phyloP scores from a whole-genome alignment of 345 rosid genomes.

The Salix udensis region DNA sequence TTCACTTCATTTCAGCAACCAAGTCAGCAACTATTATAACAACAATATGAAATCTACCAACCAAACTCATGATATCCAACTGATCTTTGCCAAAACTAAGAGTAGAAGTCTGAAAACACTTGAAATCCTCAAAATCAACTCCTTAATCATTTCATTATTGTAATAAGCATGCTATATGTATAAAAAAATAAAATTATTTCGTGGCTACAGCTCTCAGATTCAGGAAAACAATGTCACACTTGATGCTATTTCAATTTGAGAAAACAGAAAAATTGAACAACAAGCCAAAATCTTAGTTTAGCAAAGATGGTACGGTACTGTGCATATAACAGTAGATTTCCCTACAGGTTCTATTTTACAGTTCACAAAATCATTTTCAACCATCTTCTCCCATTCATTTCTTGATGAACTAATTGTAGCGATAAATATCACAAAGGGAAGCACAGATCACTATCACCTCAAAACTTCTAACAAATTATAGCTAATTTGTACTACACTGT shows the following conservation, averaged over 20 bases:
- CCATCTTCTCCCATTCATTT: neutral
- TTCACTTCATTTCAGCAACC: neutral
- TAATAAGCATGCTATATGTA: neutral
- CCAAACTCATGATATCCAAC: conserved; percentile 41
- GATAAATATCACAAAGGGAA: neutral
- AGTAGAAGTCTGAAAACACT: conserved; percentile 67
- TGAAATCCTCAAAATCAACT: conserved; percentile 58
- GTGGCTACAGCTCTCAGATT: neutral
- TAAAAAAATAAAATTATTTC: neutral
- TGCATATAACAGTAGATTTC: neutral
- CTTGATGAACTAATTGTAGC: neutral
- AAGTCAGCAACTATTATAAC: neutral
- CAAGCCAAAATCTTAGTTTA: neutral
- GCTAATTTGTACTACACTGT: neutral
- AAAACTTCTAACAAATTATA: neutral
- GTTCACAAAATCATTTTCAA: neutral
- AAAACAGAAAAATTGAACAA: neutral
- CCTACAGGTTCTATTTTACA: neutral
- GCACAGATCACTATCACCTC: neutral
- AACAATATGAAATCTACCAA: neutral
- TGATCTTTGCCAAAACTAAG: conserved; percentile 90
- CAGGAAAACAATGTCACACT: neutral
- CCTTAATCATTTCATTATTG: conserved; percentile 8
- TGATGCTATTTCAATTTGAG: neutral
- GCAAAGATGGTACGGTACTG: neutral